phyloP scores from a whole-genome alignment of 1,284 basidiomycete genomes.

The Pascua sp. region DNA sequence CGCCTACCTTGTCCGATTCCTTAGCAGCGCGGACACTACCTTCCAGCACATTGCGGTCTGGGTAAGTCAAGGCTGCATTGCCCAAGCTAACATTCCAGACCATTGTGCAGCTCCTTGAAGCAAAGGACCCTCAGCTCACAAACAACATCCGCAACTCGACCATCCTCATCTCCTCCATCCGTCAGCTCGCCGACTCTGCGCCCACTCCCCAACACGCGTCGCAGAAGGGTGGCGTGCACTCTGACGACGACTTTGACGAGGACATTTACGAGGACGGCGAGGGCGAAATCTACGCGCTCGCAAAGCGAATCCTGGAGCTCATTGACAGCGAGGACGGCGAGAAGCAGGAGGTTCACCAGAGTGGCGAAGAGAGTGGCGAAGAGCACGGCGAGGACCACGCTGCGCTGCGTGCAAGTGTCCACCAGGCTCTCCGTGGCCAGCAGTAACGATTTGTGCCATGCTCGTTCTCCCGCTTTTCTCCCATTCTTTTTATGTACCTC shows the following conservation, averaged over 20 bases:
- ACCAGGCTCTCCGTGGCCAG: conserved; percentile 36
- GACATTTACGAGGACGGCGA: conserved; percentile 59
- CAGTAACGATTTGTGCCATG: conserved; percentile 8
- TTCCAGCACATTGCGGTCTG: conserved; percentile 99
- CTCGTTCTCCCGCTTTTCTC: not conserved
- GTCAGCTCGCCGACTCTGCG: conserved; percentile 70
- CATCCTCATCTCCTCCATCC: conserved; percentile 77
- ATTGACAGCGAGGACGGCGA: conserved; percentile 55
- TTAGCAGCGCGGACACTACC: conserved; percentile 91
- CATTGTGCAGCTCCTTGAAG: conserved; percentile 93
- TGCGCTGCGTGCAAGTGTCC: conserved; percentile 44
- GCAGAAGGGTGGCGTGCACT: conserved; percentile 1
- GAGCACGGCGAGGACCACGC: conserved; percentile 36
- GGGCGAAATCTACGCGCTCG: conserved; percentile 73
- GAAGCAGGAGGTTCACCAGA: conserved; percentile 7
- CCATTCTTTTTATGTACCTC: not conserved
- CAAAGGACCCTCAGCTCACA: conserved; percentile 83
- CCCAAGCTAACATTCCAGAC: conserved; percentile 53
- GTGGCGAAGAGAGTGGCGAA: conserved; percentile 17
- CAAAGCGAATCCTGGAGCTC: conserved; percentile 77
- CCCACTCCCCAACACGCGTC: conserved; percentile 58
- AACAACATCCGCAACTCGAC: conserved; percentile 80
- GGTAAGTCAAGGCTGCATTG: conserved; percentile 44
- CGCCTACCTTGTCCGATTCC: conserved; percentile 88
- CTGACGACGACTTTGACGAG: conserved; percentile 67